Conservation (phyloP, 148 eudicot genomes). For the Nepenthes mirabilis region DNA sequence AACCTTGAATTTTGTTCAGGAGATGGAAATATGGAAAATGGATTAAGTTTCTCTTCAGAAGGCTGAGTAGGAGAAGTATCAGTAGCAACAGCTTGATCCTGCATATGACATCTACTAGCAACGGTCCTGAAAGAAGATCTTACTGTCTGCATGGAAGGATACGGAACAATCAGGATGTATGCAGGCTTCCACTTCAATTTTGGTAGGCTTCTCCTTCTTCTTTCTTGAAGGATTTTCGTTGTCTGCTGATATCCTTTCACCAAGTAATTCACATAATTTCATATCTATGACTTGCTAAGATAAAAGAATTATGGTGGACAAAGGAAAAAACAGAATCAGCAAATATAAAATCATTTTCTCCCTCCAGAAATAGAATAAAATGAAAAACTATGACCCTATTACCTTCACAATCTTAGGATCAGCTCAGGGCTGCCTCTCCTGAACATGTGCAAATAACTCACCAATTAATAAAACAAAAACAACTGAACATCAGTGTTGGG, state of each 20-base stretch:
- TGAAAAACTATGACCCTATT: not conserved
- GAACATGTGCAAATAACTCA: slow-evolving; percentile 8
- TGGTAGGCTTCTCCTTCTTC: slow-evolving; percentile 89
- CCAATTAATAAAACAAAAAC: slow-evolving; percentile 3
- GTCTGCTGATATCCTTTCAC: slow-evolving; percentile 87
- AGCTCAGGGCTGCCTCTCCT: slow-evolving; percentile 8
- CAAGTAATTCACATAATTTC: slow-evolving; percentile 49
- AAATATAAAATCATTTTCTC: not conserved
- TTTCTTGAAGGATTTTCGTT: slow-evolving; percentile 78
- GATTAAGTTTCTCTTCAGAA: slow-evolving; percentile 80
- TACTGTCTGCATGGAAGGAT: slow-evolving; percentile 1
- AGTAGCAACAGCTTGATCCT: slow-evolving; percentile 35
- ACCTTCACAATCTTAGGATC: slow-evolving; percentile 11
- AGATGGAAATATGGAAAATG: slow-evolving; percentile 65
- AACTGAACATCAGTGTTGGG: not conserved
- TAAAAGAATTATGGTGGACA: slow-evolving; percentile 4
- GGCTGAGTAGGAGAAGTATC: slow-evolving; percentile 34
- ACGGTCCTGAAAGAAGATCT: not conserved
- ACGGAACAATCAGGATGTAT: not conserved
- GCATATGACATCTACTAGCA: slow-evolving; percentile 6
- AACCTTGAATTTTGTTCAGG: slow-evolving; percentile 81
- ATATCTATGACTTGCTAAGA: slow-evolving; percentile 63
- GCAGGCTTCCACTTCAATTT: slow-evolving; percentile 41
- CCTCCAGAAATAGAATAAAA: not conserved
- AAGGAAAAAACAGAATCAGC: slow-evolving; percentile 1